These are phyloP conservation scores for Candida insectalens DNA, from an alignment of 805 yeast genomes.

Conservation along the genomic window DNA sequence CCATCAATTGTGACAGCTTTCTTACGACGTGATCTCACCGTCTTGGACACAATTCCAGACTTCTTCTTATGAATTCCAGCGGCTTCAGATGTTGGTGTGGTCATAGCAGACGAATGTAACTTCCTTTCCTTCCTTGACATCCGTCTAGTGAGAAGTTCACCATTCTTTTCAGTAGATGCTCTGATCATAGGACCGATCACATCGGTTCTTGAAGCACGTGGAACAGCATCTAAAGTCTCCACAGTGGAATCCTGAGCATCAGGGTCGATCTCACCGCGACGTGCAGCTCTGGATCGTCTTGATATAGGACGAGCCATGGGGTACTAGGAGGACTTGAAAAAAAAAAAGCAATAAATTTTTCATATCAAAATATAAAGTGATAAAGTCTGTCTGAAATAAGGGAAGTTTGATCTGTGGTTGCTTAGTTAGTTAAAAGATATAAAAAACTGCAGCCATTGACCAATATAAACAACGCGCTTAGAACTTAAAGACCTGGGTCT, in stretches of 20 bases:
- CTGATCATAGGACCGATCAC: constrained; percentile 56
- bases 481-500: constrained; percentile 85
- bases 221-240: constrained; percentile 39
- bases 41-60: constrained; percentile 16
- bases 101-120: constrained; percentile 1
- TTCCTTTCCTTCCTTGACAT: constrained; percentile 28
- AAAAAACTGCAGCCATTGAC: neutral
- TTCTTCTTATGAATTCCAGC: constrained; percentile 12
- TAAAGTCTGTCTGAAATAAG: constrained; percentile 6
- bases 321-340: neutral
- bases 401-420: neutral
- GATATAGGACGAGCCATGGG: constrained; percentile 33
- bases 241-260: constrained; percentile 24
- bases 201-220: constrained; percentile 53
- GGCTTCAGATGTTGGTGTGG: neutral
- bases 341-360: constrained; percentile 1
- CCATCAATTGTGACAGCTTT: constrained; percentile 11
- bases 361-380: neutral
- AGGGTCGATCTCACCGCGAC: constrained; percentile 46
- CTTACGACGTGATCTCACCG: constrained; percentile 12
- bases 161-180: constrained; percentile 50
- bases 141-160: constrained; percentile 47
- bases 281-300: constrained; percentile 69
- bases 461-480: constrained; percentile 26
- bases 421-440: neutral